Evolutionary conservation across 2,329 filamentous ascomycete genomes (phyloP).

Genomic region (Verticillium dahliae): DNA sequence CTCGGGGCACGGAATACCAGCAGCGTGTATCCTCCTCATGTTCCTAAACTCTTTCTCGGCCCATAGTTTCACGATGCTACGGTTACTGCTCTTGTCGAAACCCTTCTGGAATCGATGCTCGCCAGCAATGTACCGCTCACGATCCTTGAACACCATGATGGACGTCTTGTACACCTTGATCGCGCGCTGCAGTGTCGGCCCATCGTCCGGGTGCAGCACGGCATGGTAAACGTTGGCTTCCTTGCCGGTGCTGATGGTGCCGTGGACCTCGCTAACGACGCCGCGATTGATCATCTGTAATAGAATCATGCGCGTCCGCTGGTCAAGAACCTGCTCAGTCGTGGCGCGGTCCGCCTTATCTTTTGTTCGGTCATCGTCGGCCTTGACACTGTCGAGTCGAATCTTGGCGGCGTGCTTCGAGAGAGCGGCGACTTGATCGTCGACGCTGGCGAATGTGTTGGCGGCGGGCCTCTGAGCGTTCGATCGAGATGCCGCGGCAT

Average conservation of each 20-base stretch:
- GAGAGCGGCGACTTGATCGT: slow-evolving; percentile 83
- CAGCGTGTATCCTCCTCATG: slow-evolving; percentile 72
- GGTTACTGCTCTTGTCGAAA: slow-evolving; percentile 89
- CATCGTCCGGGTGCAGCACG: slow-evolving; percentile 53
- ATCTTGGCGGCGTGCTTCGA: slow-evolving; percentile 83
- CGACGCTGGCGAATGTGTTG: slow-evolving; percentile 73
- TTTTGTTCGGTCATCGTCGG: slow-evolving; percentile 51
- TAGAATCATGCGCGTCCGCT: slow-evolving; percentile 89
- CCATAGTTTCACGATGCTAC: slow-evolving; percentile 98
- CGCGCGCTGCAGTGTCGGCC: slow-evolving; percentile 64
- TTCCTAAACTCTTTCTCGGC: slow-evolving; percentile 98
- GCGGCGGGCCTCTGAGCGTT: slow-evolving; percentile 74
- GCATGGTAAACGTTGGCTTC: slow-evolving; percentile 98
- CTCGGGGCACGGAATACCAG: slow-evolving; percentile 85
- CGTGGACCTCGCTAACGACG: slow-evolving; percentile 84
- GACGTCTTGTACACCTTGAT: slow-evolving; percentile 99
- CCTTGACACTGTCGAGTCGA: slow-evolving; percentile 61
- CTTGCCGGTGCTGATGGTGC: slow-evolving; percentile 92
- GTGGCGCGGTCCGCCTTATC: slow-evolving; percentile 93
- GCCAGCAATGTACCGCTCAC: slow-evolving; percentile 90
- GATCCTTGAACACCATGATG: slow-evolving; percentile 95
- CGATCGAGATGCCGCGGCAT: slow-evolving; percentile 55
- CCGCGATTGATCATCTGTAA: slow-evolving; percentile 93
- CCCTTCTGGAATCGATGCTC: slow-evolving; percentile 88
- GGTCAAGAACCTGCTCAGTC: slow-evolving; percentile 89